phyloP scores from a whole-genome alignment of 352 stramenopile species.

The Pythium vanterpoolii region DNA sequence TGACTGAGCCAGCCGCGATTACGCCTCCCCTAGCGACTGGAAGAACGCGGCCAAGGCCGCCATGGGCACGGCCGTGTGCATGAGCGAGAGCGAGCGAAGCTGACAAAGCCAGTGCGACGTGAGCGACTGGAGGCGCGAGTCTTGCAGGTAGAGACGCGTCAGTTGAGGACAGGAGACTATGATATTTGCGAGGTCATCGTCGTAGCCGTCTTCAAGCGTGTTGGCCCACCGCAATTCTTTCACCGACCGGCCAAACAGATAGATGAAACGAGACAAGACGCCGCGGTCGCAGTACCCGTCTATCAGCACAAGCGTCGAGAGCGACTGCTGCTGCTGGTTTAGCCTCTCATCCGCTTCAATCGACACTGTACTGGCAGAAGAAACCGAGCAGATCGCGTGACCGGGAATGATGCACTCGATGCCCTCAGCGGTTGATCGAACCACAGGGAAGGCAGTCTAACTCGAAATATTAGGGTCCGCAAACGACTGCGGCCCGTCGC shows the following conservation, averaged over 20 bases:
- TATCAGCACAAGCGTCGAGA: background rate
- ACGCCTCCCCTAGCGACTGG: background rate
- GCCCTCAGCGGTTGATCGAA: background rate
- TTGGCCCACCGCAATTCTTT: conserved; percentile 5
- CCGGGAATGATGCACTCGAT: conserved; percentile 1
- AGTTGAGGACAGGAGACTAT: background rate
- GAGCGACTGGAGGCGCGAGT: background rate
- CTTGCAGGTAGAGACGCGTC: conserved; percentile 6
- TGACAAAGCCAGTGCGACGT: background rate
- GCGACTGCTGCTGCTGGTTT: background rate
- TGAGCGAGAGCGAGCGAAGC: conserved; percentile 1
- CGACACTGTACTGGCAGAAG: background rate
- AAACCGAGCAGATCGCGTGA: conserved; percentile 1
- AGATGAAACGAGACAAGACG: background rate
- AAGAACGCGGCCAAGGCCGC: background rate
- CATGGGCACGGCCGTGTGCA: conserved; percentile 4
- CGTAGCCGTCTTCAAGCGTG: background rate
- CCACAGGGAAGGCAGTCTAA: background rate
- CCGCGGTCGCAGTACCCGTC: conserved; percentile 9
- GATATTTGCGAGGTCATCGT: background rate
- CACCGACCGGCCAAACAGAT: conserved; percentile 2
- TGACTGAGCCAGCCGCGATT: background rate
- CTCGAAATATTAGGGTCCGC: conserved; percentile 1
- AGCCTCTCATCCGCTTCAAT: background rate
- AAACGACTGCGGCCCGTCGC: conserved; percentile 1